Conservation (phyloP, 1,284 basidiomycete species). For the Naganishia cerealis region DNA sequence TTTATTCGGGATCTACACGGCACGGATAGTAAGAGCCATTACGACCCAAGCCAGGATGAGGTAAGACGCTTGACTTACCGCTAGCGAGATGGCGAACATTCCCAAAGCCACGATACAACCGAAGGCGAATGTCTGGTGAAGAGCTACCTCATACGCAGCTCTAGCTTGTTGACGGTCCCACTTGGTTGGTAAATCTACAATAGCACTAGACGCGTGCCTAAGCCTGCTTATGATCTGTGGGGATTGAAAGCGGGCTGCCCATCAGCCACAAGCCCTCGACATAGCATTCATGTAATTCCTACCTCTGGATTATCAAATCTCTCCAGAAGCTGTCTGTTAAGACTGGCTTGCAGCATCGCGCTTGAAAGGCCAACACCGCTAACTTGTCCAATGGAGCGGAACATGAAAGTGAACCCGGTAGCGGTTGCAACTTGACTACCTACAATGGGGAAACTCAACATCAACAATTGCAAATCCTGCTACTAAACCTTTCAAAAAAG, state of each 20-base stretch:
- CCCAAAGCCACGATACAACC: conserved; percentile 35
- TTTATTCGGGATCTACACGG: neutral
- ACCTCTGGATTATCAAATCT: conserved; percentile 37
- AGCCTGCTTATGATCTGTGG: conserved; percentile 36
- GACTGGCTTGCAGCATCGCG: conserved; percentile 39
- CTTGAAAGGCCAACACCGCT: conserved; percentile 41
- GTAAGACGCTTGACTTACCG: conserved; percentile 30
- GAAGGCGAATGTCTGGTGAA: conserved; percentile 41
- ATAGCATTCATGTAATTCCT: conserved; percentile 1
- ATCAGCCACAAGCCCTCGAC: neutral
- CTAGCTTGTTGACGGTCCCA: conserved; percentile 36
- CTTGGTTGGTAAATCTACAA: conserved; percentile 33
- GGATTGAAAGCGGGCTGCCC: neutral
- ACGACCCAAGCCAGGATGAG: too few relatives aligned
- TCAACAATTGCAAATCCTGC: neutral
- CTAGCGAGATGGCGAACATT: conserved; percentile 36
- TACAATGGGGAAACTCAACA: conserved; percentile 10
- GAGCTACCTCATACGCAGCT: conserved; percentile 36
- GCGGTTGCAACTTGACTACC: conserved; percentile 39
- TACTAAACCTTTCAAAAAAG: neutral
- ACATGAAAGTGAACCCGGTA: conserved; percentile 41
- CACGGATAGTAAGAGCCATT: neutral
- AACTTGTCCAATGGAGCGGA: conserved; percentile 41
- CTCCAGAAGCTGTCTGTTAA: conserved; percentile 33
- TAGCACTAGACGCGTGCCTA: conserved; percentile 37